Conservation (phyloP, 306 rosid genomes). For the Cucumis hystrix region DNA sequence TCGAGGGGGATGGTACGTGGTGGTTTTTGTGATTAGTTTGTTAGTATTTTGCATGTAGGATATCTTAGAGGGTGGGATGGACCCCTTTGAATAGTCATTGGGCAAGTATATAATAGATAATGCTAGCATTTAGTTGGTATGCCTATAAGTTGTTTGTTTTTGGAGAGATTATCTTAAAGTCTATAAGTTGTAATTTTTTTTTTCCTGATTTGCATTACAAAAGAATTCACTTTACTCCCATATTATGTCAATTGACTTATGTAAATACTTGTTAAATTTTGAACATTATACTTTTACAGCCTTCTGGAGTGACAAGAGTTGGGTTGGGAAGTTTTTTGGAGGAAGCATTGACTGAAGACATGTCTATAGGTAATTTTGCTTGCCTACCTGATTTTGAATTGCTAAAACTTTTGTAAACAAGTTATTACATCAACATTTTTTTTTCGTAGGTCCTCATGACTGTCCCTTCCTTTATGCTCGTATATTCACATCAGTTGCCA, state of each 20-base stretch:
- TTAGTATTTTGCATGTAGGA: neutral
- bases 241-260: neutral
- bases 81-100: neutral
- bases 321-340: slow-evolving; percentile 43
- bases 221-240: neutral
- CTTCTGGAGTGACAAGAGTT: slow-evolving; percentile 22
- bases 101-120: neutral
- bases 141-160: neutral
- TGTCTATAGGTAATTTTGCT: slow-evolving; percentile 37
- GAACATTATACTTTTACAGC: slow-evolving; percentile 25
- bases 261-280: slow-evolving; percentile 7
- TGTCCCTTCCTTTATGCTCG: slow-evolving; percentile 88
- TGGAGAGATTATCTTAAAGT: neutral
- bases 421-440: slow-evolving; percentile 12
- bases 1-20: neutral
- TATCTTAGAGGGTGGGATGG: neutral
- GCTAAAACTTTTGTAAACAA: neutral
- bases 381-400: neutral
- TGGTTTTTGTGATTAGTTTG: neutral
- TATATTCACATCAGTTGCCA: slow-evolving; percentile 57
- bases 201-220: neutral
- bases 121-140: neutral
- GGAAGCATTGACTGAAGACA: slow-evolving; percentile 53
- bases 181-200: too few species aligned
- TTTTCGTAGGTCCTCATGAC: slow-evolving; percentile 55